Evolutionary conservation across 768 basidiomycete species (phyloP).

Genomic region (Rhizopogon sp.): DNA sequence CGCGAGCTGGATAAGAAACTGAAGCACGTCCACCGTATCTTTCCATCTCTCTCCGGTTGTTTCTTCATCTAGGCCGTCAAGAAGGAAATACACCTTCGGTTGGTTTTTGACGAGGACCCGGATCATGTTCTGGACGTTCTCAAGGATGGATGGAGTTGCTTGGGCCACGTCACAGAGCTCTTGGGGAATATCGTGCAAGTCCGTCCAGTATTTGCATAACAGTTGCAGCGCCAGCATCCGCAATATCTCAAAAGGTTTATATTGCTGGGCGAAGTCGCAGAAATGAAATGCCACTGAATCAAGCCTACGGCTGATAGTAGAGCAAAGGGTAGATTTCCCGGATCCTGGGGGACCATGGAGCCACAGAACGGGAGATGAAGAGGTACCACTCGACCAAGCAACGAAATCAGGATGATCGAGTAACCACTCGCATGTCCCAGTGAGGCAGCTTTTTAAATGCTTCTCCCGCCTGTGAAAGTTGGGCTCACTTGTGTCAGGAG

Average conservation of each 20-base stretch:
- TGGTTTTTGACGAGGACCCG: conserved; percentile 7
- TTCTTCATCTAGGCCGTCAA: conserved; percentile 27
- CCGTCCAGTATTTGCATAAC: background rate
- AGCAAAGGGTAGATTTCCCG: background rate
- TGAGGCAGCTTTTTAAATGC: background rate
- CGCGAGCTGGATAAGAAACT: conserved; percentile 11
- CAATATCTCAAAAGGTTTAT: background rate
- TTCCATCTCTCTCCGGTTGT: conserved; percentile 9
- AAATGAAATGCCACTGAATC: background rate
- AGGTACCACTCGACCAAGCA: background rate
- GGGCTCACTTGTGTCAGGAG: background rate
- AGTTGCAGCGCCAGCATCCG: background rate
- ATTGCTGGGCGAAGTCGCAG: background rate
- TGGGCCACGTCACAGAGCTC: background rate
- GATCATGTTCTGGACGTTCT: conserved; percentile 13
- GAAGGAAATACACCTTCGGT: conserved; percentile 13
- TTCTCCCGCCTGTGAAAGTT: background rate
- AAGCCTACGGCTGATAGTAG: background rate
- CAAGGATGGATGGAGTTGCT: background rate
- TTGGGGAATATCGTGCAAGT: background rate
- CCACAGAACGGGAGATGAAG: background rate
- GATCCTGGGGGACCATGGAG: background rate
- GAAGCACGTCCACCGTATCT: conserved; percentile 10
- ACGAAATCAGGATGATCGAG: background rate
- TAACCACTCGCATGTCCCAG: background rate